Conservation (phyloP, 768 basidiomycete genomes). For the Aureoboletus auriporus region DNA sequence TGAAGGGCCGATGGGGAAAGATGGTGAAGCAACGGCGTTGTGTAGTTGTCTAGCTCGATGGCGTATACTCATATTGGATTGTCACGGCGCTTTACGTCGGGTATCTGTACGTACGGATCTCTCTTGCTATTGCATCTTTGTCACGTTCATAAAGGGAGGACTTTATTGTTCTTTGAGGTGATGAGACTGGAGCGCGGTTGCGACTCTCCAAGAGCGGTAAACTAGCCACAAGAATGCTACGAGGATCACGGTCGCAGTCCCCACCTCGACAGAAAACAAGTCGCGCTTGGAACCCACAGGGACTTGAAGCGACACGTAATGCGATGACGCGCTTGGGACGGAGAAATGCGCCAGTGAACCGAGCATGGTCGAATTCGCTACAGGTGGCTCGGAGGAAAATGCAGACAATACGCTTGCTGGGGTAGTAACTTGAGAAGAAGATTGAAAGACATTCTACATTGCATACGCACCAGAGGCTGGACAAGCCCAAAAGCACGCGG, state of each 20-base stretch:
- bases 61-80: slow-evolving; percentile 11
- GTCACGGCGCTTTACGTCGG: slow-evolving; percentile 8
- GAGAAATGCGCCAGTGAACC: slow-evolving; percentile 14
- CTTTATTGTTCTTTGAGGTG: slow-evolving; percentile 25
- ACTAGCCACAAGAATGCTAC: slow-evolving; percentile 33
- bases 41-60: slow-evolving; percentile 44
- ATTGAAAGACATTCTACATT: not conserved
- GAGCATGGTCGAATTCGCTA: slow-evolving; percentile 23
- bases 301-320: slow-evolving; percentile 16
- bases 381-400: slow-evolving; percentile 16
- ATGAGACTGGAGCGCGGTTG: slow-evolving; percentile 13
- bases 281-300: slow-evolving; percentile 34
- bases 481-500: slow-evolving; percentile 33
- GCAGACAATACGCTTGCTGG: slow-evolving; percentile 2
- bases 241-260: slow-evolving; percentile 31
- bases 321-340: slow-evolving; percentile 4
- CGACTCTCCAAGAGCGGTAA: slow-evolving; percentile 23
- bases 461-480: slow-evolving; percentile 19
- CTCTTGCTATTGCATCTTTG: slow-evolving; percentile 20
- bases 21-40: slow-evolving; percentile 68
- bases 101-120: slow-evolving; percentile 32
- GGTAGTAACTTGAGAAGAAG: slow-evolving; percentile 3
- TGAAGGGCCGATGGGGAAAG: slow-evolving; percentile 77
- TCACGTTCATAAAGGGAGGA: slow-evolving; percentile 5
- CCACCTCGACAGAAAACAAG: slow-evolving; percentile 31